Evolutionary conservation across 2,329 filamentous ascomycete genomes (phyloP), one percentile per base, ranked within the genome.

Genomic region (Cladophialophora chaetospira): DNA sequence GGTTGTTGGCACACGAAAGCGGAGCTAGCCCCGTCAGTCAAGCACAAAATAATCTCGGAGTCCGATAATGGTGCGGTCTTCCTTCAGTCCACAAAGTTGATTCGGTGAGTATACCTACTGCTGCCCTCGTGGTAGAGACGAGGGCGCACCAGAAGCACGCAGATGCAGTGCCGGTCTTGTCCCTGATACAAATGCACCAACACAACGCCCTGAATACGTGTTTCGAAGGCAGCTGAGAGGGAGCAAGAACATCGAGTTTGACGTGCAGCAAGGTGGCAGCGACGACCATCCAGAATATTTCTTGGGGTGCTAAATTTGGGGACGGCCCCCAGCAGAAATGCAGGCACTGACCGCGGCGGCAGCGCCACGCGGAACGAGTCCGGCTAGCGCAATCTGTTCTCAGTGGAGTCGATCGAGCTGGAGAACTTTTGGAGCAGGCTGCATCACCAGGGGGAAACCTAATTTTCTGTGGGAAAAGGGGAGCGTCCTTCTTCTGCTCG

Each of bases 11-110:
- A 43, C 38, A 33, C 42, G 11, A 23, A 28, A 38, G 58, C 58
- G 61, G 61, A 63, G 55, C 58, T 55, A 51, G 55, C 31, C 51
- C 44, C 50, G 54, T 57, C 44, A 40, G 46, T 57, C 44, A 31
- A 55, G 29, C 36, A 52, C 26, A 57, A 36, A 53, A 51, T 56
- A 60, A 58, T 58, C 61, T 63, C 61, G 61, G 61, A 61, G 43
- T 61, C 61, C 61, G 61, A 48, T 49, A 43, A 53, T 57, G 48
- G 48, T 51, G 44, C 42, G 33, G 31, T 46, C 36, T 40, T 31
- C 26, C 13, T 43, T 21, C 42, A n/a, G 17, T 33, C 42, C 29
- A 40, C 26, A 40, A 31, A 55, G 35, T 21, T 45, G 44, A 48
- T 42, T 44, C 17, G 42, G 10, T 10, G 21, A 44, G 1, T 28